Percentiles rank a stretch among this genome's conserved stretches.
phyloP scores from a whole-genome alignment of 192 early-diverging fungal species.

The Podila verticillata region DNA sequence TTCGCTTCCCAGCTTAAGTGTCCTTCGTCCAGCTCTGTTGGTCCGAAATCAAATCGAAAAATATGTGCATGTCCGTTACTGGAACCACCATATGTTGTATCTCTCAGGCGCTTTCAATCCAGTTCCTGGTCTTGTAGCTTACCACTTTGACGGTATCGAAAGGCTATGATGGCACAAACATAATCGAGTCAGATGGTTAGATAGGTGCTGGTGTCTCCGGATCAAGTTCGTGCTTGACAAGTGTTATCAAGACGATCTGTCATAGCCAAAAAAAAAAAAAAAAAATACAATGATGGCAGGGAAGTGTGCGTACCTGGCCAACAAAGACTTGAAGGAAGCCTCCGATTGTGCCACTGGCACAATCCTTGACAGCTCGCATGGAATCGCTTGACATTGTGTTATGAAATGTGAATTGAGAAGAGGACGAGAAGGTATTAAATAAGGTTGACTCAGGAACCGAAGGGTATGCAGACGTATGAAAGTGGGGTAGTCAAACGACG shows the following conservation, averaged over 20 bases:
- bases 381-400: slow-evolving; percentile 51
- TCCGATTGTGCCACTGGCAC: slow-evolving; percentile 76
- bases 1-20: too few relatives aligned
- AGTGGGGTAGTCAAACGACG: not conserved
- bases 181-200: not conserved
- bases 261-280: not conserved
- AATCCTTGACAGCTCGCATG: slow-evolving; percentile 77
- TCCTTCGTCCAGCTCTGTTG: too few relatives aligned
- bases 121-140: slow-evolving; percentile 25
- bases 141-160: slow-evolving; percentile 87
- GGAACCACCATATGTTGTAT: too few relatives aligned
- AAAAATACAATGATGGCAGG: not conserved
- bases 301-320: slow-evolving; percentile 59
- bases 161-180: slow-evolving; percentile 53
- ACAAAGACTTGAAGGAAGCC: slow-evolving; percentile 82
- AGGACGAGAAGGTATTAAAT: not conserved
- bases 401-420: slow-evolving; percentile 9
- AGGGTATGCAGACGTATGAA: not conserved
- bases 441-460: slow-evolving; percentile 1
- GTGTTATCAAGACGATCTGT: too few relatives aligned
- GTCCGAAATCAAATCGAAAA: too few relatives aligned
- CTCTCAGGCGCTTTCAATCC: not conserved
- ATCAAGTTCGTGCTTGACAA: too few relatives aligned
- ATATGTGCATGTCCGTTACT: too few relatives aligned
- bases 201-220: too few relatives aligned